Evolutionary conservation across 306 rosid genomes (phyloP), one percentile per base, ranked within the genome.

Genomic region (Dalbergia oliveri): DNA sequence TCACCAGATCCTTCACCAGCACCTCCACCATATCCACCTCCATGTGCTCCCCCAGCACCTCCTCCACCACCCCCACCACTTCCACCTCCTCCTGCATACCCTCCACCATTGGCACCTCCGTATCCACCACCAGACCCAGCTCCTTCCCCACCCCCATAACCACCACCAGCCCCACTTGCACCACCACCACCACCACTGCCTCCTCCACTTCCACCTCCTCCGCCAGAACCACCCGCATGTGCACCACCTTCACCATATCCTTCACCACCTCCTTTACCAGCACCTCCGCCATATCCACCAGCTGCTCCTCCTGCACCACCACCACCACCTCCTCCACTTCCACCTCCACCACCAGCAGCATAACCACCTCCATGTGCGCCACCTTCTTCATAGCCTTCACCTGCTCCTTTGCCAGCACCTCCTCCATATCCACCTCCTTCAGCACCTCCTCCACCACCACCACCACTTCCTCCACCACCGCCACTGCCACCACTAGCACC

Each of bases 361-460:
- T 57, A 76, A 21, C 79, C 91, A 23, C 84, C 83, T 5, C 82
- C 87, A 43, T 79, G 84, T 60, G 80, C 90, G 0, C 81, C 85
- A 26, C 83, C 81, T 7, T 21, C 63, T 59, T 80, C 78, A 15
- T 78, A 79, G 9, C 86, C 86, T 5, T 66, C 82, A 60, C 88
- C 83, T 16, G 86, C 85, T 31, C 82, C 85, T 0, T 78, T 79
- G 8, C 77, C 87, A 23, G 51, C 67, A 0, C 81, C 85, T 26
- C 81, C 75, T 7, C 84, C 67, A 18, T 78, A 73, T 44, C 70
- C 86, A 31, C 87, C 82, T 14, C 82, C 83, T 16, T 72, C 58
- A 10, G n/a, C 69, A 43, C 76, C 82, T 15, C 86, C 85, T 33
- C 75, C 83, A 65, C 84, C 89, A 31, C 85, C 87, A 1, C 53